These are phyloP conservation scores for Phytophthora cryptogea DNA, from an alignment of 352 stramenopile species.

Conservation along the genomic window DNA sequence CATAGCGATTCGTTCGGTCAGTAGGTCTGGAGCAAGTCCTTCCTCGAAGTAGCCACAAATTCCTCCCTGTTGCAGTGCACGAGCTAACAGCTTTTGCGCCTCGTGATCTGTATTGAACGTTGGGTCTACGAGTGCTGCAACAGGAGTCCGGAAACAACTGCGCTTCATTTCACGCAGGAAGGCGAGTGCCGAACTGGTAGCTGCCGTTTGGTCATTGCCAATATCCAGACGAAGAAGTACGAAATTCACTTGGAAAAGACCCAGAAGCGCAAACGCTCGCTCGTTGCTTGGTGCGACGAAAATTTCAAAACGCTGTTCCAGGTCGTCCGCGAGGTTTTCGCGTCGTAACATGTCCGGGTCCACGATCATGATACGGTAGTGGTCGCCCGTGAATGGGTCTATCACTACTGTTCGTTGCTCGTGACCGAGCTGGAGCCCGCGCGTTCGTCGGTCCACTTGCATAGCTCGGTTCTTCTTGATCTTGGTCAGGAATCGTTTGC, in stretches of 20 bases:
- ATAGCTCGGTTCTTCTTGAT: slow-evolving; percentile 80
- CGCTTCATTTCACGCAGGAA: slow-evolving; percentile 68
- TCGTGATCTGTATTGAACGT: slow-evolving; percentile 28
- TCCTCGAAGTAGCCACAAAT: slow-evolving; percentile 72
- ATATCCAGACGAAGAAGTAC: slow-evolving; percentile 55
- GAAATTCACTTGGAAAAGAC: slow-evolving; percentile 72
- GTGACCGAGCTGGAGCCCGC: slow-evolving; percentile 60
- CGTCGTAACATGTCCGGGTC: slow-evolving; percentile 66
- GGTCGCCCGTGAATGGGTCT: slow-evolving; percentile 55
- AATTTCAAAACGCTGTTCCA: slow-evolving; percentile 72
- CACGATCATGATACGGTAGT: slow-evolving; percentile 73
- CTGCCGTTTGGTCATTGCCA: slow-evolving; percentile 58
- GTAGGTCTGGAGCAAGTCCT: slow-evolving; percentile 30
- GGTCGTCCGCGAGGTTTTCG: slow-evolving; percentile 63
- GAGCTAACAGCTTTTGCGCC: slow-evolving; percentile 53
- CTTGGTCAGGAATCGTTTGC: slow-evolving; percentile 68
- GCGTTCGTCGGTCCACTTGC: slow-evolving; percentile 69
- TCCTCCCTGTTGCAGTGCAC: slow-evolving; percentile 53
- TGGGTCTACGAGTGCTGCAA: slow-evolving; percentile 47
- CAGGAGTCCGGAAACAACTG: slow-evolving; percentile 53
- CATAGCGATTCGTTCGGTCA: slow-evolving; percentile 55
- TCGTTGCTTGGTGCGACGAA: slow-evolving; percentile 69
- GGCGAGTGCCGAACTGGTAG: slow-evolving; percentile 50
- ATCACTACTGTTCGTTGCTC: slow-evolving; percentile 50
- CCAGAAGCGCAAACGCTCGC: slow-evolving; percentile 57